phyloP scores from a whole-genome alignment of 129 eudicot genomes.

The Flaveria trinervia region DNA sequence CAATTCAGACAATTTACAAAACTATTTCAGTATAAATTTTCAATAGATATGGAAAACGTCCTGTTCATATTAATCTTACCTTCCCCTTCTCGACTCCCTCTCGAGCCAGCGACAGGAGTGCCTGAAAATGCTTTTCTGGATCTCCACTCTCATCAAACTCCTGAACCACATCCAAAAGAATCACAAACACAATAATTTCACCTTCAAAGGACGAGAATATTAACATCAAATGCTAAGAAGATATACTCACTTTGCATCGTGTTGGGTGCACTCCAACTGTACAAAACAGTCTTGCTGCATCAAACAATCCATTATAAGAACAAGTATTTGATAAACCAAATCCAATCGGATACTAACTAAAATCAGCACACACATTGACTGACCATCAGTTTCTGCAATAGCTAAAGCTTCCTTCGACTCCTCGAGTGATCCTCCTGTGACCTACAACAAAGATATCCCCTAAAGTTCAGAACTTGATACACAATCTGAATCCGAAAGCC shows the following conservation, averaged over 20 bases:
- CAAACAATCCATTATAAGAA: conserved; percentile 19
- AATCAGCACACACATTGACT: conserved; percentile 33
- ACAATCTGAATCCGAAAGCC: background rate
- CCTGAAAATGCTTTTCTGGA: conserved; percentile 92
- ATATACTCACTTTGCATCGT: conserved; percentile 79
- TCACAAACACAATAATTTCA: background rate
- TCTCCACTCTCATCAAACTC: conserved; percentile 99
- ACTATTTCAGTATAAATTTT: background rate
- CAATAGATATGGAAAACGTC: background rate
- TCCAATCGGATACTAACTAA: conserved; percentile 8
- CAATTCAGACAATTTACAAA: background rate
- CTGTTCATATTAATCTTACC: conserved; percentile 43
- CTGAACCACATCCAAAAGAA: conserved; percentile 40
- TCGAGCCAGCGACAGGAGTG: conserved; percentile 80
- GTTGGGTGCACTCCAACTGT: conserved; percentile 99
- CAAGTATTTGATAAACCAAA: background rate
- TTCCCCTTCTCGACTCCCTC: conserved; percentile 93
- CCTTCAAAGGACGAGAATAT: background rate
- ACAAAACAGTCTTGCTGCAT: conserved; percentile 87
- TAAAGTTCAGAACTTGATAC: background rate
- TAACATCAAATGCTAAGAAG: conserved; percentile 8
- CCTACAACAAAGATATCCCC: conserved; percentile 47
- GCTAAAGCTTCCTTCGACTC: conserved; percentile 95
- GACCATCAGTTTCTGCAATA: conserved; percentile 98
- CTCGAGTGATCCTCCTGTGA: conserved; percentile 97